Percentiles rank a stretch among this genome's conserved stretches.
Conservation (phyloP, 345 rosid genomes). For the Corymbia maculata region DNA sequence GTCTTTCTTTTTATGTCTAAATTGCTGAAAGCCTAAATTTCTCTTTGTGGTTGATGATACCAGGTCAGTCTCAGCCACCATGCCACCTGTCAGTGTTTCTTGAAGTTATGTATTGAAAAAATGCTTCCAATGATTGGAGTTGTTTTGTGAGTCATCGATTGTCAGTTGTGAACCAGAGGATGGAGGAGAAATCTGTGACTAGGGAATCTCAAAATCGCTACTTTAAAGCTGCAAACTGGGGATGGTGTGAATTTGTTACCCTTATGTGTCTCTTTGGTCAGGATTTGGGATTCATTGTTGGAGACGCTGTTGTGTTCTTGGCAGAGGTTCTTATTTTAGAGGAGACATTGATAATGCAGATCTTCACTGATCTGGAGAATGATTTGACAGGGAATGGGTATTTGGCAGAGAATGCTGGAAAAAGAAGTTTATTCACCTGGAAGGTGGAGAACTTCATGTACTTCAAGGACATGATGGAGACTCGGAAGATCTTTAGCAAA, state of each 20-base stretch:
- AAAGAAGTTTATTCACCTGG: conserved; percentile 93
- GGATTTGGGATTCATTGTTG: conserved; percentile 96
- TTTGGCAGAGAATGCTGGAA: conserved; percentile 43
- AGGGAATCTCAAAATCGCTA: conserved; percentile 98
- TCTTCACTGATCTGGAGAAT: conserved; percentile 45
- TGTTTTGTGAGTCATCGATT: conserved; percentile 99
- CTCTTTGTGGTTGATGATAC: conserved; percentile 41
- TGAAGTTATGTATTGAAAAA: conserved; percentile 96
- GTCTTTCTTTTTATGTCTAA: neutral
- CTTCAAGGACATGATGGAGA: conserved; percentile 99
- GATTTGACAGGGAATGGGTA: conserved; percentile 34
- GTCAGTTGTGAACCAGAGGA: conserved; percentile 83
- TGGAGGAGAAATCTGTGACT: conserved; percentile 93
- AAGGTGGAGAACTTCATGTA: conserved; percentile 97
- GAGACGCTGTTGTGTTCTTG: conserved; percentile 84
- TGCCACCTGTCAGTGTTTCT: conserved; percentile 99
- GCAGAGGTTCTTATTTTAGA: conserved; percentile 99
- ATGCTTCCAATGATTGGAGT: conserved; percentile 90
- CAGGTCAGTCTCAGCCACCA: conserved; percentile 99
- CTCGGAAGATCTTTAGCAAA: conserved; percentile 95
- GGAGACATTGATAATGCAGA: conserved; percentile 81
- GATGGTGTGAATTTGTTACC: conserved; percentile 99
- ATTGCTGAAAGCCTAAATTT: neutral
- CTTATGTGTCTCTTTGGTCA: conserved; percentile 97
- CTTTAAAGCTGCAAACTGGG: conserved; percentile 99